Evolutionary conservation across 2,329 filamentous ascomycete species (phyloP), one percentile per base, ranked within the genome.

Genomic region (Ceratocystis cubensis): DNA sequence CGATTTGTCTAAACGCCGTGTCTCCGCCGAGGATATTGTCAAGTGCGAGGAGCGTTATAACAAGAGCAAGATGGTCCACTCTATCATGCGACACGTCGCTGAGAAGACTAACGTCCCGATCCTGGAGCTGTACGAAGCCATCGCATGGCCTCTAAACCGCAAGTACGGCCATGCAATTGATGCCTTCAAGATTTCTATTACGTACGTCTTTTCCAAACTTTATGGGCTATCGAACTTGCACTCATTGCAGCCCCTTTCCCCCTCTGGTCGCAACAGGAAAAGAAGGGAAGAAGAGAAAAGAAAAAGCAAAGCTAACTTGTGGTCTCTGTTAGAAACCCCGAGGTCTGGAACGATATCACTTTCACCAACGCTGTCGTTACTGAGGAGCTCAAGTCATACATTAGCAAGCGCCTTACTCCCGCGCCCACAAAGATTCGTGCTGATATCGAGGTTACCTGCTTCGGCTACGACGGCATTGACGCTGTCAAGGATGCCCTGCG

Each of bases 11-110:
- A 99, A 99, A 83, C 92, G 94, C 75, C 88, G 94, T 80, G 94
- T 99, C 68, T 96, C 92, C 56, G 89, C 94, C 57, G 94, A 99
- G 77, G 94, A 99, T 80, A 94, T 97, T 70, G 83, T 96, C 72
- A 96, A 96, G 81, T 99, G 95, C 76, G 94, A 99, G 76, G 94
- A 99, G 81, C 86, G 94, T 72, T 99, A 96, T 84, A 99, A 99
- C 85, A 99, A 99, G 87, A 90, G 91, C 81, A 99, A 99, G 82
- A 95, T 96, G 82, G 94, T 97, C 50, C 94, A 99, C 79, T 95
- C 91, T 65, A 96, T 99, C 78, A 93, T 99, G 89, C 88, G 93
- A 76, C 94, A 99, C 77, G 94, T 99, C 70, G 93, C 94, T 71
- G 92, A 99, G 81, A 96, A 96, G 84, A 96, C 91, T 56, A 86